A percentile compares a stretch with the other conserved stretches of the same genome.
phyloP scores from a whole-genome alignment of 495 filamentous ascomycete species.

The Penicillium turbatum region DNA sequence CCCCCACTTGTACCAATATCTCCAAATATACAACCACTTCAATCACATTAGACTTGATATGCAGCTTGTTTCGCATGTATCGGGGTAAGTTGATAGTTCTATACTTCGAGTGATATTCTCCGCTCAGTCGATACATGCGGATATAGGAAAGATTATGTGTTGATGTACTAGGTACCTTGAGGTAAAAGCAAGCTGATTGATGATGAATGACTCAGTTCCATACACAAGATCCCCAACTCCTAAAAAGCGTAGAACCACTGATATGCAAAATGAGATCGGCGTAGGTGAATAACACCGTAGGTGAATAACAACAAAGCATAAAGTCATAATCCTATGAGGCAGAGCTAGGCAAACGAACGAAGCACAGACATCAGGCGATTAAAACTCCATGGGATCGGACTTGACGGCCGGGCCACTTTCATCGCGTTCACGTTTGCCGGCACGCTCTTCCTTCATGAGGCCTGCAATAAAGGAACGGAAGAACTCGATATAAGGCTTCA shows the following conservation, averaged over 20 bases:
- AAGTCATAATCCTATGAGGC: slow-evolving; percentile 13
- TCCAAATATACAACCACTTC: slow-evolving; percentile 8
- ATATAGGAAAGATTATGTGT: not conserved
- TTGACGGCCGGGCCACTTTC: slow-evolving; percentile 47
- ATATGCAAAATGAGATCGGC: not conserved
- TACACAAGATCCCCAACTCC: slow-evolving; percentile 1
- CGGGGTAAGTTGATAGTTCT: not conserved
- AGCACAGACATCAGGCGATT: not conserved
- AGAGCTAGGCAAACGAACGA: not conserved
- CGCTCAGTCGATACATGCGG: not conserved
- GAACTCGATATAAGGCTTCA: slow-evolving; percentile 88
- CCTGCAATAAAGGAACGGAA: slow-evolving; percentile 76
- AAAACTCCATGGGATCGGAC: slow-evolving; percentile 53
- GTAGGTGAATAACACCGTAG: not conserved
- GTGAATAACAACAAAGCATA: slow-evolving; percentile 10
- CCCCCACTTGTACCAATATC: slow-evolving; percentile 7
- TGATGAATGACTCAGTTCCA: not conserved
- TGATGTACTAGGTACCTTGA: not conserved
- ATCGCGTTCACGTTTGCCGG: slow-evolving; percentile 65
- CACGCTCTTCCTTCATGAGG: slow-evolving; percentile 77
- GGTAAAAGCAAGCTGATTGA: not conserved
- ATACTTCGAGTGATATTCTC: not conserved
- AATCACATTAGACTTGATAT: not conserved
- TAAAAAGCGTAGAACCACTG: not conserved
- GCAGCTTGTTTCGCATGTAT: too few relatives aligned